Percentiles rank a stretch among this genome's conserved stretches.
These are phyloP conservation scores for Suillus discolor DNA, from an alignment of 768 basidiomycete genomes.

Conservation along the genomic window DNA sequence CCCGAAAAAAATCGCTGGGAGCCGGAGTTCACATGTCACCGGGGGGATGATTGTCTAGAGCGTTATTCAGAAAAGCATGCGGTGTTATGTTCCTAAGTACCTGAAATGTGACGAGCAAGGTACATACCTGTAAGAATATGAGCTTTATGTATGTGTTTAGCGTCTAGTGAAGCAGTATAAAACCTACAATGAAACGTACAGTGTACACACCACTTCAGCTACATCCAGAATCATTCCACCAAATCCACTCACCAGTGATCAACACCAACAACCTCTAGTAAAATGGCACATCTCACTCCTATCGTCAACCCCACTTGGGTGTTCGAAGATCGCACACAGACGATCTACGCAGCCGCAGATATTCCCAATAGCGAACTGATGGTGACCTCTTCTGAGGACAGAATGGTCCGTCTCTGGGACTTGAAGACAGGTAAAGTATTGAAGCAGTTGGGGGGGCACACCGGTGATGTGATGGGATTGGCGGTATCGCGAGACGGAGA, in stretches of 20 bases:
- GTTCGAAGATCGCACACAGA: background rate
- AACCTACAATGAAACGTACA: background rate
- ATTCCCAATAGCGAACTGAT: background rate
- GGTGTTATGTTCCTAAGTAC: background rate
- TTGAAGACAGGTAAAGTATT: background rate
- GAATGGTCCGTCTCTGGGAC: background rate
- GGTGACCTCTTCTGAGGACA: background rate
- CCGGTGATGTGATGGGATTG: background rate
- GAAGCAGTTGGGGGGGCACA: background rate
- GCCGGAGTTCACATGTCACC: background rate
- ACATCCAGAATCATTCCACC: background rate
- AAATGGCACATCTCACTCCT: background rate
- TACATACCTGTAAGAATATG: background rate
- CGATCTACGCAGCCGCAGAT: background rate
- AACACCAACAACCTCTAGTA: background rate
- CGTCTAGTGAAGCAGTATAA: background rate
- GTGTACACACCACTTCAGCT: background rate
- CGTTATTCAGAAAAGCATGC: background rate
- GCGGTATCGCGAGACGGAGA: background rate
- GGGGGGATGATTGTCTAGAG: background rate
- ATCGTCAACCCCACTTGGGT: background rate
- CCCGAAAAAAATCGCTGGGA: too few relatives aligned
- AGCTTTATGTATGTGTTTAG: background rate
- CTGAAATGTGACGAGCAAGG: background rate
- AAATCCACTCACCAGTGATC: background rate